These are phyloP conservation scores for Fusarium poae DNA, from an alignment of 2,329 filamentous ascomycete genomes.

Conservation along the genomic window DNA sequence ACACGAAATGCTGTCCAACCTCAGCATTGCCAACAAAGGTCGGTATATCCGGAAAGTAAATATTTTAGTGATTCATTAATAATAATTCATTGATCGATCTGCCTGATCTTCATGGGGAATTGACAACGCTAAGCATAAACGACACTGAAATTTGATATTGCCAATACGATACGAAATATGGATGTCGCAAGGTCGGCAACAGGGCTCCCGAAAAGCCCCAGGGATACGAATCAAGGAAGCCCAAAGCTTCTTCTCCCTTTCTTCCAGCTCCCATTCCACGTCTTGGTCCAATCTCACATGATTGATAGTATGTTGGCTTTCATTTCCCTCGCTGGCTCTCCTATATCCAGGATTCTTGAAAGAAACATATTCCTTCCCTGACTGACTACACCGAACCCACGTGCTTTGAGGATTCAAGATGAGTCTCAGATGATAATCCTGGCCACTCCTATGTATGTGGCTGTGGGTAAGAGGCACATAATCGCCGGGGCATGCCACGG, in stretches of 20 bases:
- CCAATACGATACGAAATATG: conserved; percentile 18
- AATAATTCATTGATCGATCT: conserved; percentile 1
- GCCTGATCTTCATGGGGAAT: not conserved
- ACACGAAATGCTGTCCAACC: not conserved
- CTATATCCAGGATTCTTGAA: conserved; percentile 8
- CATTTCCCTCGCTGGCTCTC: conserved; percentile 4
- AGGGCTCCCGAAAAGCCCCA: conserved; percentile 21
- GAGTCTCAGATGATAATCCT: conserved; percentile 21
- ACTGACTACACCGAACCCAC: not conserved
- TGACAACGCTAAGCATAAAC: conserved; percentile 3
- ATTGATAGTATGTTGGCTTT: not conserved
- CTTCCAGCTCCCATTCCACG: conserved; percentile 17
- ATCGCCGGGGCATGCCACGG: conserved; percentile 30
- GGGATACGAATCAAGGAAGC: conserved; percentile 3
- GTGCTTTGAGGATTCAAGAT: conserved; percentile 11
- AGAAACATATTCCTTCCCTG: not conserved
- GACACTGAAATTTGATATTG: conserved; percentile 20
- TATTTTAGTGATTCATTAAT: not conserved
- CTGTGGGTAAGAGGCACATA: conserved; percentile 22
- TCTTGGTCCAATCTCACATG: conserved; percentile 8
- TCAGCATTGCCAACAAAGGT: not conserved
- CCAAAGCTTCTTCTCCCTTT: conserved; percentile 25
- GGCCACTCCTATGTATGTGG: conserved; percentile 6
- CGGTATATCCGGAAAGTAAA: not conserved
- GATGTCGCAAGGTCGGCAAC: not conserved